Evolutionary conservation across 2,329 filamentous ascomycete genomes (phyloP), one percentile per base, ranked within the genome.

Genomic region (Phaeosphaeriaceae sp.): DNA sequence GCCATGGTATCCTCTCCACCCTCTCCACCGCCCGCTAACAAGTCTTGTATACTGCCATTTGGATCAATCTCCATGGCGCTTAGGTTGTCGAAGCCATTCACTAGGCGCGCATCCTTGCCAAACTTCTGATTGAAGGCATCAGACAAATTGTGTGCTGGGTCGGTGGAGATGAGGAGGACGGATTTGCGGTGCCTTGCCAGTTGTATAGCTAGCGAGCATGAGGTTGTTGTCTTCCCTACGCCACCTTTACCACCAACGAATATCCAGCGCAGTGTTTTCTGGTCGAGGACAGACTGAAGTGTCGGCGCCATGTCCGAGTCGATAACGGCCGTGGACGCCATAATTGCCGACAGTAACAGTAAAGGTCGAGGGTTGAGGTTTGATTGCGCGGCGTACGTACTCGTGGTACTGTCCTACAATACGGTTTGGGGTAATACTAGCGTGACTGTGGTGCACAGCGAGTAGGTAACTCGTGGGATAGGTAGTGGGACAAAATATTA

Each of bases 1-100:
- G 82, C 83, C 79, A 90, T 86, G 33, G 86, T 86, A 59, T 92
- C 89, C 60, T 86, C 81, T 2, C 80, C 83, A 20, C 82, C 84
- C 41, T 90, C 90, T 15, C 90, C 91, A 35, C 84, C 87, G 70
- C 87, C 88, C 8, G 89, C 89, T 56, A 99, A 79, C 48, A 99
- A 79, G 73, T 99, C 94, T 77, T 97, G 94, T 75, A 99, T 96
- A 70, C 91, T 96, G 39, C 93, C 94, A 72, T 96, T 97, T 44
- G 94, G 94, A 70, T 99, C 94, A 66, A 99, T 97, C 77, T 99
- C 94, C 94, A 99, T 99, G 56, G 94, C 94, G 72, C 90, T 95
- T 61, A 99, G 81, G 75, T 97, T 97, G 28, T 87, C 85, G 70
- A 96, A 97, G 62, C 94, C 94, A 64, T 96, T 87, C 59, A 99